phyloP scores from a whole-genome alignment of 768 basidiomycete species.

The Russula compacta region DNA sequence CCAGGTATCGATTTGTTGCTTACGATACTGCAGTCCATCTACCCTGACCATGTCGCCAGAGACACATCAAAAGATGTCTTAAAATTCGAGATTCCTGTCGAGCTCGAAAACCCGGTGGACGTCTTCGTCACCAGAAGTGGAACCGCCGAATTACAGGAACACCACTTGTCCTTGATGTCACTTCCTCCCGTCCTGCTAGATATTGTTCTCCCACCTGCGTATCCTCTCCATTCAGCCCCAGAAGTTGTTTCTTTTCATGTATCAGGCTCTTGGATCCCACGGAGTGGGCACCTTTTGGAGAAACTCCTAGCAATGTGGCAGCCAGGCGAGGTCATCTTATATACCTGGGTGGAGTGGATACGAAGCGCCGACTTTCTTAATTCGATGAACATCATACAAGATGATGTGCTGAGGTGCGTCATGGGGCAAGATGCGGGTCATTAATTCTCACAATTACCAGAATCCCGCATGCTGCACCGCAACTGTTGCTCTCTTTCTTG shows the following conservation, averaged over 20 bases:
- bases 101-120: constrained; percentile 38
- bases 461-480: constrained; percentile 50
- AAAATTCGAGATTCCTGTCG: constrained; percentile 58
- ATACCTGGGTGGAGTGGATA: constrained; percentile 64
- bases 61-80: constrained; percentile 30
- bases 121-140: constrained; percentile 32
- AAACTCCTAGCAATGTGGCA: constrained; percentile 51
- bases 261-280: constrained; percentile 51
- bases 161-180: constrained; percentile 34
- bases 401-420: constrained; percentile 3
- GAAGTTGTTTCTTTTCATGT: constrained; percentile 45
- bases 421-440: not conserved
- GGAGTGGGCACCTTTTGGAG: constrained; percentile 29
- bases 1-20: not conserved
- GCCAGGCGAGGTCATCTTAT: constrained; percentile 51
- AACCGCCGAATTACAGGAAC: not conserved
- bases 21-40: constrained; percentile 49
- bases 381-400: constrained; percentile 31
- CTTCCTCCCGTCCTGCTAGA: constrained; percentile 59
- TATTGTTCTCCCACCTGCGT: constrained; percentile 42
- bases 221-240: constrained; percentile 49
- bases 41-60: constrained; percentile 57
- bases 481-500: constrained; percentile 40
- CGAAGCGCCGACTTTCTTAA: constrained; percentile 56
- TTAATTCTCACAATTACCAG: constrained; percentile 25